These are phyloP conservation scores for Fusarium globosum DNA, from an alignment of 2,329 filamentous ascomycete species.

Conservation along the genomic window DNA sequence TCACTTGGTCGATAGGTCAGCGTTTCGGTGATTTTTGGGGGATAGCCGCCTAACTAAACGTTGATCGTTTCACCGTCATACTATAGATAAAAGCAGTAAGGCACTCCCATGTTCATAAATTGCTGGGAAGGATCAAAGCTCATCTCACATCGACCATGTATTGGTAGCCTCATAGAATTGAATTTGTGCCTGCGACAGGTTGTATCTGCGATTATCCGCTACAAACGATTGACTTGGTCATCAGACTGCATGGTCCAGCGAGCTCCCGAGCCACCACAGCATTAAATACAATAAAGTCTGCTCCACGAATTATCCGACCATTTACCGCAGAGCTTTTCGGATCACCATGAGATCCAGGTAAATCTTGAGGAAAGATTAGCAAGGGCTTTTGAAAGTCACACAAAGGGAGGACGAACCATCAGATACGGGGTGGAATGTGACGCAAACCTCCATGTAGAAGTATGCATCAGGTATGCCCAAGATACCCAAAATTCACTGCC, in stretches of 20 bases:
- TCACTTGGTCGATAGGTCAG: too few species aligned
- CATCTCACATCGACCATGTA: not conserved
- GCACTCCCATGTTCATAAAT: not conserved
- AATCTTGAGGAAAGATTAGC: not conserved
- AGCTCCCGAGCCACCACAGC: not conserved
- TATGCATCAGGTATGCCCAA: too few species aligned
- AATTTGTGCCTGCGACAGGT: not conserved
- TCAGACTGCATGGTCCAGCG: too few species aligned
- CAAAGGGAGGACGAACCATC: not conserved
- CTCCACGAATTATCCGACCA: not conserved
- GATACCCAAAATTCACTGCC: too few species aligned
- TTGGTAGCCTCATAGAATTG: not conserved
- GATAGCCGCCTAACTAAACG: not conserved
- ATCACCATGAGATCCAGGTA: not conserved
- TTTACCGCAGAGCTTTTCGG: not conserved
- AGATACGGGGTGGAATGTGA: rapidly evolving
- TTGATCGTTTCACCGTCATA: not conserved
- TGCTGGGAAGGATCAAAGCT: not conserved
- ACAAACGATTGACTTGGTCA: too few species aligned
- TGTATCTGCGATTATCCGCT: not conserved
- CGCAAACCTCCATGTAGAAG: too few species aligned
- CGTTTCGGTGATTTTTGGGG: too few species aligned
- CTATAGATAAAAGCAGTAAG: rapidly evolving
- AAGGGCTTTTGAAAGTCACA: not conserved
- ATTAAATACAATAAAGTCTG: not conserved